Conservation (phyloP, 192 early-diverging fungal species). For the Gaertneriomyces semiglobifer region DNA sequence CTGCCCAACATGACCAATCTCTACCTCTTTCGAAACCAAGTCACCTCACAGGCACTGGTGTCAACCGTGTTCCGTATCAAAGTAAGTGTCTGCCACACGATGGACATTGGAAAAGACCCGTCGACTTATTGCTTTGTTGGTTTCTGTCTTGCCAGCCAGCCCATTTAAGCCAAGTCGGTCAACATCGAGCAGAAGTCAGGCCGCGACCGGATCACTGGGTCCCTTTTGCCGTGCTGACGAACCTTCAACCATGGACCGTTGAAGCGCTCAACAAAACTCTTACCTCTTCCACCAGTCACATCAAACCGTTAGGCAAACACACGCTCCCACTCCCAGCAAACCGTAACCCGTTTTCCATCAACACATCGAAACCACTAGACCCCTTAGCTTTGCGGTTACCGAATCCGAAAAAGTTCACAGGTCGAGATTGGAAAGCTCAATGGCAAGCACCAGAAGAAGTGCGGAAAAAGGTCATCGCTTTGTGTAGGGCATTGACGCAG, state of each 20-base stretch:
- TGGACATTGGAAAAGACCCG: background rate
- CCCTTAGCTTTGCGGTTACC: constrained; percentile 2
- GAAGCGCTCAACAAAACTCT: background rate
- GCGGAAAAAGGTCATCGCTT: constrained; percentile 15
- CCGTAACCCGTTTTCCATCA: constrained; percentile 6
- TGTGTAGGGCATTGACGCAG: constrained; percentile 30
- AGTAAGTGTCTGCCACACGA: constrained; percentile 18
- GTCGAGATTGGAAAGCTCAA: background rate
- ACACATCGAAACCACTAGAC: background rate
- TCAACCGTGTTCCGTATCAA: constrained; percentile 36
- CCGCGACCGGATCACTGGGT: constrained; percentile 51
- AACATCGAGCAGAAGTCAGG: constrained; percentile 33
- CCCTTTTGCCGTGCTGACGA: constrained; percentile 47
- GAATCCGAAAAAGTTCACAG: background rate
- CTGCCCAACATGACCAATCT: constrained; percentile 31
- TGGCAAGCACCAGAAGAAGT: constrained; percentile 42
- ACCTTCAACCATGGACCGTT: constrained; percentile 10
- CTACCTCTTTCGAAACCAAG: constrained; percentile 50
- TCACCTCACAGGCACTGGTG: constrained; percentile 42
- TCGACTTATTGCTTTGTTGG: background rate
- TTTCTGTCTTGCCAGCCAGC: constrained; percentile 8
- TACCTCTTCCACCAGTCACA: constrained; percentile 4
- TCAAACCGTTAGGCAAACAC: constrained; percentile 1
- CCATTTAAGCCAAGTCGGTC: constrained; percentile 42
- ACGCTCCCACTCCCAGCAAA: constrained; percentile 23